Evolutionary conservation across 352 stramenopile genomes (phyloP).

Genomic region (Globisporangium cederbergense): DNA sequence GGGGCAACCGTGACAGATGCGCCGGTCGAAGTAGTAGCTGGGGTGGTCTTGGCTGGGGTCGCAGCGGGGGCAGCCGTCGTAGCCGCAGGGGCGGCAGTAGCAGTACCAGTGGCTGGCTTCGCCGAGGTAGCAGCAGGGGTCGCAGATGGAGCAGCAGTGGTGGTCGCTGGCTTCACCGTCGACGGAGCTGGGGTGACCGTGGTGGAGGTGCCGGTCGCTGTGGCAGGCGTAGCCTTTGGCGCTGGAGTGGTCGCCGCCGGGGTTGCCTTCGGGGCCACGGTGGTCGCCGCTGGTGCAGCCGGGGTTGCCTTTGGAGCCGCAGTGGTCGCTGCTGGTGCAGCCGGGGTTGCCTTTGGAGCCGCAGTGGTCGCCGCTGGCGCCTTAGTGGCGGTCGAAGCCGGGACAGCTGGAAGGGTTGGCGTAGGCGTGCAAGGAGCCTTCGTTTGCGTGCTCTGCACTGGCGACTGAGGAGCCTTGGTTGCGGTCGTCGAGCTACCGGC

Average conservation of each 20-base stretch:
- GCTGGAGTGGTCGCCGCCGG: constrained; percentile 4
- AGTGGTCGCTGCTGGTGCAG: not conserved
- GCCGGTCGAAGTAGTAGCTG: not conserved
- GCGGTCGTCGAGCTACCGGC: constrained; percentile 1
- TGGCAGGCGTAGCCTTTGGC: constrained; percentile 12
- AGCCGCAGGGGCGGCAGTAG: not conserved
- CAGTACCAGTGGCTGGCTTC: constrained; percentile 4
- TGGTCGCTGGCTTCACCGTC: constrained; percentile 7
- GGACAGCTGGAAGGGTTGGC: constrained; percentile 8
- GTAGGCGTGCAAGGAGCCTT: constrained; percentile 3
- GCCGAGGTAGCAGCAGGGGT: constrained; percentile 1
- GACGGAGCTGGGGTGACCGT: constrained; percentile 7
- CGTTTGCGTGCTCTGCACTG: constrained; percentile 2
- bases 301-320: constrained; percentile 7
- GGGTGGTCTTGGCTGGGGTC: not conserved
- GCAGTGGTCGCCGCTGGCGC: constrained; percentile 17
- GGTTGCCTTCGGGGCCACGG: constrained; percentile 14
- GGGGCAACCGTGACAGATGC: not conserved
- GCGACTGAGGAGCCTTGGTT: not conserved
- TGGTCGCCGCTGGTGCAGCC: constrained; percentile 1
- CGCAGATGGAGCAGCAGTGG: constrained; percentile 1
- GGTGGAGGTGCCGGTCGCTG: not conserved
- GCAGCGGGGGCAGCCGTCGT: not conserved
- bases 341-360: not conserved
- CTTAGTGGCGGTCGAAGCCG: not conserved